phyloP scores from a whole-genome alignment of 768 basidiomycete genomes.

The Auricularia sp. region DNA sequence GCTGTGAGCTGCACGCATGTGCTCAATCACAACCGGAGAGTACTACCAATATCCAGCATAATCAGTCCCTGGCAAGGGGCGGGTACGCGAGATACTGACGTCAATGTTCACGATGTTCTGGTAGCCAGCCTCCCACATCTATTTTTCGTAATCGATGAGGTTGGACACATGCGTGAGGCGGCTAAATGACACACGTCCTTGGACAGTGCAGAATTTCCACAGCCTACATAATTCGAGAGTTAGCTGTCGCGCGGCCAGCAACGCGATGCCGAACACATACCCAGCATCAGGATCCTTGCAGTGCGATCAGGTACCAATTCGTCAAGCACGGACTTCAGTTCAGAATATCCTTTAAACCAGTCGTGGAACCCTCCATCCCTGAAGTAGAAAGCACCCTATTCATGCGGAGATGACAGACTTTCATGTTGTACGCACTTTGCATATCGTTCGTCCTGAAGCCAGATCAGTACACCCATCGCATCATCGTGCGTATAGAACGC shows the following conservation, averaged over 20 bases:
- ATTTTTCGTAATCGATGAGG: slow-evolving; percentile 7
- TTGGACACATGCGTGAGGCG: not conserved
- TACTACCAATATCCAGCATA: slow-evolving; percentile 36
- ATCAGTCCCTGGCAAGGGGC: not conserved
- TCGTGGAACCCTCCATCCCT: slow-evolving; percentile 67
- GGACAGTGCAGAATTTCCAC: slow-evolving; percentile 74
- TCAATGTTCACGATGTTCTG: slow-evolving; percentile 71
- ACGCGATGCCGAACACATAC: slow-evolving; percentile 12
- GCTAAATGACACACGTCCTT: slow-evolving; percentile 45
- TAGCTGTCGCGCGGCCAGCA: slow-evolving; percentile 5
- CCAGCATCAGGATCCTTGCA: slow-evolving; percentile 61
- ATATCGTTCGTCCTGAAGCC: slow-evolving; percentile 58
- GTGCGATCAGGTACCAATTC: slow-evolving; percentile 52
- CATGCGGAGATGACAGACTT: too few species aligned
- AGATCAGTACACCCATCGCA: not conserved
- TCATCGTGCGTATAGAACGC: not conserved
- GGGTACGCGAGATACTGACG: slow-evolving; percentile 30
- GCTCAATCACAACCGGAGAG: slow-evolving; percentile 61
- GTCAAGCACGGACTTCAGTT: slow-evolving; percentile 53
- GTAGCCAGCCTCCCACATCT: slow-evolving; percentile 89
- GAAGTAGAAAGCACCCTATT: not conserved
- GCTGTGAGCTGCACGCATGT: slow-evolving; percentile 56
- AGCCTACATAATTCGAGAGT: slow-evolving; percentile 30
- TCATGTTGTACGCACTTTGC: slow-evolving; percentile 35
- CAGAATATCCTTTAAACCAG: slow-evolving; percentile 79